Percentiles rank a stretch among this genome's conserved stretches.
Conservation (phyloP, 768 basidiomycete genomes). For the Mycena galopus region DNA sequence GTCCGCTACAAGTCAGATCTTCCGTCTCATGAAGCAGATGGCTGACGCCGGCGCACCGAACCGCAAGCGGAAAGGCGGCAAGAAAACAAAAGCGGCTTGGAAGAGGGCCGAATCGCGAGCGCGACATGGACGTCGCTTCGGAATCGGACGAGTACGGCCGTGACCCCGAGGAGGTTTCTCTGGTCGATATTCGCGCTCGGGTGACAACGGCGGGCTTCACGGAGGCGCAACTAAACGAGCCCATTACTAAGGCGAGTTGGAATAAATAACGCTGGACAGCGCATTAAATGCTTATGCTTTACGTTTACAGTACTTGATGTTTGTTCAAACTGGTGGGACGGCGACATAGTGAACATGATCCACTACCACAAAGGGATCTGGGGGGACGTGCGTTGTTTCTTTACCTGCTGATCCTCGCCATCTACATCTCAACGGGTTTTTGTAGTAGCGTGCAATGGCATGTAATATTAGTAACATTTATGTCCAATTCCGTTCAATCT, state of each 20-base stretch:
- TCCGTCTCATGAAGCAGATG: slow-evolving; percentile 93
- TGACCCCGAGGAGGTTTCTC: slow-evolving; percentile 72
- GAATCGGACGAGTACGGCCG: slow-evolving; percentile 68
- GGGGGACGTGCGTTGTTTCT: no score
- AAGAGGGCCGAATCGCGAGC: slow-evolving; percentile 78
- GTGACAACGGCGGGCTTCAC: slow-evolving; percentile 91
- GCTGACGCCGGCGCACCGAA: slow-evolving; percentile 54
- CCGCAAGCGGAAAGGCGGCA: slow-evolving; percentile 43
- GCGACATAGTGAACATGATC: no score
- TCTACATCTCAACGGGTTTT: no score
- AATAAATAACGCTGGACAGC: not conserved
- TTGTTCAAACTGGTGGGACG: no score
- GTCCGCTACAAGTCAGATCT: slow-evolving; percentile 87
- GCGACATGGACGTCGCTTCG: slow-evolving; percentile 78
- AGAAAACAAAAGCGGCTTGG: slow-evolving; percentile 70
- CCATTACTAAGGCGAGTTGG: slow-evolving; percentile 78
- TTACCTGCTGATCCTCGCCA: no score
- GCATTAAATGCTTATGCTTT: slow-evolving; percentile 1
- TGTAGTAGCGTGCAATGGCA: no score
- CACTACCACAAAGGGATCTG: no score
- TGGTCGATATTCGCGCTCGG: slow-evolving; percentile 90
- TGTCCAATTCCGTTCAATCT: no score
- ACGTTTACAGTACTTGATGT: slow-evolving; percentile 77
- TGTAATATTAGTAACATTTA: no score
- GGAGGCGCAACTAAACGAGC: slow-evolving; percentile 90